These are phyloP conservation scores for Globisporangium parvum DNA, from an alignment of 352 stramenopile genomes.

Conservation along the genomic window DNA sequence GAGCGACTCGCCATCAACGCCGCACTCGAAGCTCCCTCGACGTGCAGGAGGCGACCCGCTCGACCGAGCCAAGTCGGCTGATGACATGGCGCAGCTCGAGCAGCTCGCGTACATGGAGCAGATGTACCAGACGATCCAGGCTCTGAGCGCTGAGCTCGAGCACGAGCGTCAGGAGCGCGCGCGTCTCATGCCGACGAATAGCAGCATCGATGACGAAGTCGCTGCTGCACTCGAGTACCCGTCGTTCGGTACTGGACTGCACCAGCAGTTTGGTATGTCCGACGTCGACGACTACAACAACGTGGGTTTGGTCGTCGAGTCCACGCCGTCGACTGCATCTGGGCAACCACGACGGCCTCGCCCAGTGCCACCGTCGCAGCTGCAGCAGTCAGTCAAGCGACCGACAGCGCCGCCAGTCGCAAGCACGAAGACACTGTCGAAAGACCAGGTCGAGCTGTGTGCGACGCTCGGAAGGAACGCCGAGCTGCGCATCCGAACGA, in stretches of 20 bases:
- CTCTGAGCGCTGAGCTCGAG: conserved; percentile 40
- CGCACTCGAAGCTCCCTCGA: neutral
- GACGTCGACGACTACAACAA: conserved; percentile 1
- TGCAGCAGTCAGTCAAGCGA: neutral
- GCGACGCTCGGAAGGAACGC: conserved; percentile 55
- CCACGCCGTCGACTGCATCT: neutral
- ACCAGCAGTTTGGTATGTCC: neutral
- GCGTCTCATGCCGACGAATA: conserved; percentile 6
- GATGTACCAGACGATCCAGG: conserved; percentile 58
- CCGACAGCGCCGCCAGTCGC: neutral
- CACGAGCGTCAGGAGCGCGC: conserved; percentile 28
- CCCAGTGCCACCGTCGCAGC: conserved; percentile 7
- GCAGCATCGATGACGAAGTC: conserved; percentile 18
- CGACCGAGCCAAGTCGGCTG: neutral
- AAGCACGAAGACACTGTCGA: conserved; percentile 16
- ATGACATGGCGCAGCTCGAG: conserved; percentile 21
- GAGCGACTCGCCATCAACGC: neutral
- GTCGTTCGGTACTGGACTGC: conserved; percentile 3
- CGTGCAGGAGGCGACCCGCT: conserved; percentile 13
- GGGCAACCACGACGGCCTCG: neutral
- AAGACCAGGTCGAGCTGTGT: conserved; percentile 54
- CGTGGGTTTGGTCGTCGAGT: neutral
- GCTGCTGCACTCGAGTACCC: conserved; percentile 19
- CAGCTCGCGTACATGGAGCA: conserved; percentile 68
- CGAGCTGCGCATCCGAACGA: conserved; percentile 48